Conservation (phyloP, 768 basidiomycete genomes). For the Panaeolus cyanescens region DNA sequence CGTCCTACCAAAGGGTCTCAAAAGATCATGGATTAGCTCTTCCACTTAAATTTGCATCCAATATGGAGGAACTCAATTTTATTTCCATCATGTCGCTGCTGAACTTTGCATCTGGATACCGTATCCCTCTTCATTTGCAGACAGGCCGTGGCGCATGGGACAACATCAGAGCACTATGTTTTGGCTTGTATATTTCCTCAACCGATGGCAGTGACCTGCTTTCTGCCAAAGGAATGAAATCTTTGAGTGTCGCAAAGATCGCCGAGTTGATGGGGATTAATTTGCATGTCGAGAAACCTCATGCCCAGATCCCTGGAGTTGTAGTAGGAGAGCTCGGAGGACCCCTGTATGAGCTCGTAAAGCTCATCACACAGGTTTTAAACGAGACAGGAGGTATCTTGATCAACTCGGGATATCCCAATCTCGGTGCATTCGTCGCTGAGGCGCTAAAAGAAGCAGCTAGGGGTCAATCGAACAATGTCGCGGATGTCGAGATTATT, state of each 20-base stretch:
- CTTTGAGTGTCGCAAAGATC: conserved; percentile 54
- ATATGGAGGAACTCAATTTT: conserved; percentile 77
- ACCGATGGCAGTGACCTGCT: conserved; percentile 59
- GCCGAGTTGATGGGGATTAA: conserved; percentile 74
- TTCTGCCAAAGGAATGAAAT: conserved; percentile 66
- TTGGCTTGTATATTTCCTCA: conserved; percentile 73
- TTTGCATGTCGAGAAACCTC: conserved; percentile 69
- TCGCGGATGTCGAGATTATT: conserved; percentile 48
- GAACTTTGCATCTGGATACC: conserved; percentile 85
- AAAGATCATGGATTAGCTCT: conserved; percentile 69
- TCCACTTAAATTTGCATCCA: conserved; percentile 78
- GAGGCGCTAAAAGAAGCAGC: conserved; percentile 62
- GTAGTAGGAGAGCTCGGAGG: conserved; percentile 78
- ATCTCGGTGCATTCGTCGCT: conserved; percentile 76
- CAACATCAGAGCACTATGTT: conserved; percentile 72
- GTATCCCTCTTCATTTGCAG: conserved; percentile 66
- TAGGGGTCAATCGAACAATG: conserved; percentile 23
- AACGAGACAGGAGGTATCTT: conserved; percentile 76
- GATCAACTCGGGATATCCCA: conserved; percentile 57
- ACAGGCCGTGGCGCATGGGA: conserved; percentile 86
- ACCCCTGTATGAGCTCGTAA: conserved; percentile 71
- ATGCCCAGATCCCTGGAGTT: conserved; percentile 69
- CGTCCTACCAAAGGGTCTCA: conserved; percentile 63
- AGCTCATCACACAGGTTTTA: conserved; percentile 59
- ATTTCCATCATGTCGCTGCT: conserved; percentile 77